Conservation (phyloP, 805 yeast species). For the Starmerella stellata region DNA sequence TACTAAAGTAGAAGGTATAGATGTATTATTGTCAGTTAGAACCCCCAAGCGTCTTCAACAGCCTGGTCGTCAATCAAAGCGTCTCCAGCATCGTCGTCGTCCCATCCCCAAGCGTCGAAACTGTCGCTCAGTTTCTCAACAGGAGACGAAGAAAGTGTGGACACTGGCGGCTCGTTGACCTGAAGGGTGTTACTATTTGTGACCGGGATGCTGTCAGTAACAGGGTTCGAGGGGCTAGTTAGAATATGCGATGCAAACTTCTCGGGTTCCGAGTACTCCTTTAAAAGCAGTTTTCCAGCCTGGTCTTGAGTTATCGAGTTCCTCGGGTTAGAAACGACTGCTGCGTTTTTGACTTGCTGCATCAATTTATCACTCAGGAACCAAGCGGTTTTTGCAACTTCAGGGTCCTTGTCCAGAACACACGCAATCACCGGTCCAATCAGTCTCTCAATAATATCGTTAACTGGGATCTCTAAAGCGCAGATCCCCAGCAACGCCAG, state of each 20-base stretch:
- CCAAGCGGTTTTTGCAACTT: slow-evolving; percentile 58
- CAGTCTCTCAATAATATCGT: slow-evolving; percentile 59
- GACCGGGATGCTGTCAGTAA: no score
- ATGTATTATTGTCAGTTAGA: no score
- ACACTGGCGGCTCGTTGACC: no score
- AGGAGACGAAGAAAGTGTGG: no score
- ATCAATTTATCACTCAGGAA: slow-evolving; percentile 46
- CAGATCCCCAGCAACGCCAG: slow-evolving; percentile 64
- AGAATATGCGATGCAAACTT: no score
- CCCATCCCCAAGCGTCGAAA: not conserved
- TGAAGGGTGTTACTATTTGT: no score
- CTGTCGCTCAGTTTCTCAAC: not conserved
- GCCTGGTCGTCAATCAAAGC: slow-evolving; percentile 16
- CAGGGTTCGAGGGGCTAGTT: no score
- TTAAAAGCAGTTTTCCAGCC: not conserved
- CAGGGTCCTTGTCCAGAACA: slow-evolving; percentile 51
- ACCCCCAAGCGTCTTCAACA: slow-evolving; percentile 22
- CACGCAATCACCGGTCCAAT: slow-evolving; percentile 74
- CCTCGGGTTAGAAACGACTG: slow-evolving; percentile 12
- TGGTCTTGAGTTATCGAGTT: not conserved
- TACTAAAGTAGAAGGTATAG: no score
- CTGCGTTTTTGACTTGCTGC: slow-evolving; percentile 33
- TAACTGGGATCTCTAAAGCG: slow-evolving; percentile 49
- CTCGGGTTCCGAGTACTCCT: no score
- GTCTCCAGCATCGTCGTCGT: slow-evolving; percentile 1